These are phyloP conservation scores for Trichophaea hybrida DNA, from an alignment of 2,329 filamentous ascomycete species.

Conservation along the genomic window DNA sequence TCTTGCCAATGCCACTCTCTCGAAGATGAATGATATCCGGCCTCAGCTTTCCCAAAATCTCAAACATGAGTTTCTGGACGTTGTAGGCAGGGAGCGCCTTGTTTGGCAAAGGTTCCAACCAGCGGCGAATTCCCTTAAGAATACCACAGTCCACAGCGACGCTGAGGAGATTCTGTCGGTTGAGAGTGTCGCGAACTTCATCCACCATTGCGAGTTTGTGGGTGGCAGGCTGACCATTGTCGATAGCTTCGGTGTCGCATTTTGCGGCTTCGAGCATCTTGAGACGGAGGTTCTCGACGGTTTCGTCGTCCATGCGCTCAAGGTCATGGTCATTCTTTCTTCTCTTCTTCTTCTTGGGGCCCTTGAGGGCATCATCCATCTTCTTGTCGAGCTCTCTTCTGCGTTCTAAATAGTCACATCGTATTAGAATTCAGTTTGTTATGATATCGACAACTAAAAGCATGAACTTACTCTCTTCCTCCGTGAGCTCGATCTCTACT, in stretches of 20 bases:
- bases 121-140: constrained; percentile 87
- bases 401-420: constrained; percentile 38
- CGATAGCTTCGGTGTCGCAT: constrained; percentile 68
- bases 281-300: constrained; percentile 74
- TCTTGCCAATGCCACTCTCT: constrained; percentile 87
- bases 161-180: constrained; percentile 81
- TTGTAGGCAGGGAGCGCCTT: constrained; percentile 80
- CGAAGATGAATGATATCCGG: constrained; percentile 83
- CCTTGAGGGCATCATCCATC: constrained; percentile 78
- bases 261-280: constrained; percentile 85
- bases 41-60: constrained; percentile 58
- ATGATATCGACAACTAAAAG: background rate
- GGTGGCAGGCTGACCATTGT: constrained; percentile 63
- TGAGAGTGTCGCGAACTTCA: constrained; percentile 74
- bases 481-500: constrained; percentile 42
- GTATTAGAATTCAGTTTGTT: background rate
- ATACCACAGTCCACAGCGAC: constrained; percentile 72
- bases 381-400: constrained; percentile 70
- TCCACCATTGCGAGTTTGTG: constrained; percentile 91
- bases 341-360: constrained; percentile 51
- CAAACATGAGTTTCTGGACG: constrained; percentile 89
- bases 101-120: constrained; percentile 86
- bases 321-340: constrained; percentile 85
- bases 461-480: constrained; percentile 56
- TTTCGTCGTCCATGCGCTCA: constrained; percentile 76